Evolutionary conservation across 495 filamentous ascomycete genomes (phyloP), one percentile per base, ranked within the genome.

Genomic region (Acidomyces sp.): DNA sequence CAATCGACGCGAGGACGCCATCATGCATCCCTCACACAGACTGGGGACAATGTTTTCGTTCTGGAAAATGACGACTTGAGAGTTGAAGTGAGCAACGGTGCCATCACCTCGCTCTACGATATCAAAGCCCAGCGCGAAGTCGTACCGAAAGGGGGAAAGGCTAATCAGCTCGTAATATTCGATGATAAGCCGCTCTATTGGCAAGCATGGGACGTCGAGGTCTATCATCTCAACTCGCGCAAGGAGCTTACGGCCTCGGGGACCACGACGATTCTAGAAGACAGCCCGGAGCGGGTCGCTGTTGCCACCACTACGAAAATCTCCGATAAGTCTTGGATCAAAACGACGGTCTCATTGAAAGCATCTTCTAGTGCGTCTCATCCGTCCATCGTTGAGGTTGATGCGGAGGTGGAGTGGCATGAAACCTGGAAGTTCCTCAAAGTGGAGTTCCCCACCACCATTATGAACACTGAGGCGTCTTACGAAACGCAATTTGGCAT

Each of bases 171-270:
- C 6, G 86, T 97, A 43, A 80, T 96, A 37, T 95, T 92, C 56
- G 90, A 97, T 55, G 90, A 97, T 61, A 95, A 96, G 62, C 90
- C 90, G 13, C 70, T 96, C 15, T 93, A 93, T 63, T 97, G 90
- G 90, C 88, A 97, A 63, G 90, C 87, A 1, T 97, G 90, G 90
- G 90, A 97, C 60, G 86, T 94, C 23, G 90, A 97, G 58, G 85
- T 96, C 32, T 97, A 80, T 64, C 90, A 96, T 46, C 71, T 94
- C 17, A 80, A 86, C 39, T 88, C 85, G 0, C 76, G 90, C 35
- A 72, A 81, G 48, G 83, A 83, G 51, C 64, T 97, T 4, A 54
- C 65, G 0, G 27, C 46, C 6, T 15, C 12, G 4, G 67, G 73
- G 17, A 66, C 72, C 46, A 82, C 80, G n/a, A 65, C 62, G 17